Evolutionary conservation across 257 asterid species (phyloP).

Genomic region (Asclepias syriaca): DNA sequence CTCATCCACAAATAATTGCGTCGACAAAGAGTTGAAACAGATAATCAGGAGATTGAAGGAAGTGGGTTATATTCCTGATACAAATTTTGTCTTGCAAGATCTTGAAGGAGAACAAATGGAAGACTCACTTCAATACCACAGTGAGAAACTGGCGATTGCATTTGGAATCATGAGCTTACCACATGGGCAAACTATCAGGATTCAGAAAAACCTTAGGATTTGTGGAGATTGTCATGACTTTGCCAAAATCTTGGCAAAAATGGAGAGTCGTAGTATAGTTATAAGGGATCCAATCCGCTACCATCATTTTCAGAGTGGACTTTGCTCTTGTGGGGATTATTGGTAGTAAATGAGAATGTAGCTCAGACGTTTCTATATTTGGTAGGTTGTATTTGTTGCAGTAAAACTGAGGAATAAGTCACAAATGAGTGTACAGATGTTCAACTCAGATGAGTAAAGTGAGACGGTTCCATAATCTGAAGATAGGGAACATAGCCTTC

Average conservation of each 20-base stretch:
- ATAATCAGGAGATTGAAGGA: constrained; percentile 52
- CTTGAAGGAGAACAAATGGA: constrained; percentile 91
- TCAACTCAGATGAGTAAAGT: not conserved
- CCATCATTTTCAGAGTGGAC: constrained; percentile 82
- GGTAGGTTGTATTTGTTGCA: no score
- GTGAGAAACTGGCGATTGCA: constrained; percentile 81
- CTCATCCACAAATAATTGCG: constrained; percentile 55
- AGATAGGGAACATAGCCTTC: no score
- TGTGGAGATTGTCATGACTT: constrained; percentile 88
- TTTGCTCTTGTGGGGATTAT: constrained; percentile 86
- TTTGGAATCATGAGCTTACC: constrained; percentile 67
- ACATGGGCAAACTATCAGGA: constrained; percentile 57
- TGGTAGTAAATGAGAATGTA: constrained; percentile 58
- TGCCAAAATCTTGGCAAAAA: constrained; percentile 63
- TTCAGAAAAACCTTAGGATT: constrained; percentile 78
- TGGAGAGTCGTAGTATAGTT: constrained; percentile 55
- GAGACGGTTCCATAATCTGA: not conserved
- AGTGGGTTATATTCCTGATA: constrained; percentile 75
- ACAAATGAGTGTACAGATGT: not conserved
- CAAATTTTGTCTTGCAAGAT: constrained; percentile 81
- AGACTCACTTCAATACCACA: constrained; percentile 66
- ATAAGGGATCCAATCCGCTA: constrained; percentile 87
- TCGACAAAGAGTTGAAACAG: constrained; percentile 45
- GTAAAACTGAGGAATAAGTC: not conserved
- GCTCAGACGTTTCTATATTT: no score